Base-by-base conservation (phyloP, 768 basidiomycete genomes). In the Termitomyces sp. region DNA sequence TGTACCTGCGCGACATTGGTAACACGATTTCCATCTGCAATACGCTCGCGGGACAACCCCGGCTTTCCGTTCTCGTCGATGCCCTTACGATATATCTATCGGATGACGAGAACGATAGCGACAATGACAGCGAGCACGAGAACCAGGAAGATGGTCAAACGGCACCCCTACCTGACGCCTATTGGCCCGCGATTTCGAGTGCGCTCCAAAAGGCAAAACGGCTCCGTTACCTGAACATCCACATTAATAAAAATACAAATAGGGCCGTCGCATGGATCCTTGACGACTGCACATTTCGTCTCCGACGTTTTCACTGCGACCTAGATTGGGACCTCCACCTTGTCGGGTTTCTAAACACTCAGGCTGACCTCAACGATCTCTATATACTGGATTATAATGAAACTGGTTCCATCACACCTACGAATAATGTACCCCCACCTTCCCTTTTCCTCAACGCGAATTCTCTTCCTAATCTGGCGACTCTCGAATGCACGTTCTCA, bases 401-500 rank as follows among this genome's bases (percentile, higher is more conserved):
- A 22, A 52, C 35, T 36, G n/a, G 52, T 20, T 63, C 67, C 44
- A 18, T 42, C 57, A 64, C 62, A n/a, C 59, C 60, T 20, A 61
- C 55, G n/a, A 61, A 69, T 66, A 62, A 70, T 56, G 32, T 50
- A 45, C 12, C 65, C n/a, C 22, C 60, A 18, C 76, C 75, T 22
- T 63, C 66, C 7, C 69, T 65, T 67, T 22, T 58, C 45, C 68
- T 76, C 59, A 60, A 69, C 69, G 49, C 69, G 64, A 53, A 69
- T 40, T 66, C 78, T 39, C 77, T 89, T 28, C 82, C 84, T 39
- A 73, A 74, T 51, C 73, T 89, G 24, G 75, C 81, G 6, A 79
- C 74, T 28, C 70, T 90, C 45, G 86, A 89, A 71, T 89, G 88
- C 71, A 87, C 87, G 1, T 89, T 89, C 70, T 74, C 82, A 18